phyloP scores from a whole-genome alignment of 2,329 filamentous ascomycete species.

The Incumbomyces delicatus region DNA sequence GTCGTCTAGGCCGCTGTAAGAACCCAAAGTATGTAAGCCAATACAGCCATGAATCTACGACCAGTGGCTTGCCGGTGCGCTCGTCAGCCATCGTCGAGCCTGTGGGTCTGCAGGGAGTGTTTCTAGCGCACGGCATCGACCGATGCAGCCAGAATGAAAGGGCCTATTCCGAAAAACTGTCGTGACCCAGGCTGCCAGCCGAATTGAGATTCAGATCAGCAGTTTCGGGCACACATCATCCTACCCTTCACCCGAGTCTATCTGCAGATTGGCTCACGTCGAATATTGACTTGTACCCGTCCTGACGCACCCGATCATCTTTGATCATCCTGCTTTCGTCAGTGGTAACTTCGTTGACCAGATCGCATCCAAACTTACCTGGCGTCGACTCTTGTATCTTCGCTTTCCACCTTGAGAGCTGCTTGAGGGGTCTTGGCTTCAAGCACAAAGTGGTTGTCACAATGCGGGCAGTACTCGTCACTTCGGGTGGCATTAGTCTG shows the following conservation, averaged over 20 bases:
- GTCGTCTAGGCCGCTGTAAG: too few relatives aligned
- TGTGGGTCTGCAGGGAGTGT: too few relatives aligned
- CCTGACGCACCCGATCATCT: slow-evolving; percentile 65
- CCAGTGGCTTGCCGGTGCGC: too few relatives aligned
- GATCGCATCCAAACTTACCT: slow-evolving; percentile 32
- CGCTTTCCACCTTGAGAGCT: slow-evolving; percentile 76
- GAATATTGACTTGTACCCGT: slow-evolving; percentile 58
- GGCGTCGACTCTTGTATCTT: slow-evolving; percentile 74
- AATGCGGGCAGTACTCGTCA: slow-evolving; percentile 98
- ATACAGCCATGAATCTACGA: too few relatives aligned
- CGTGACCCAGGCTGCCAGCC: too few relatives aligned
- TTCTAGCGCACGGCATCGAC: too few relatives aligned
- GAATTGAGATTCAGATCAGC: too few relatives aligned
- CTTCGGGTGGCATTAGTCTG: slow-evolving; percentile 28
- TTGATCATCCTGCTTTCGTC: slow-evolving; percentile 60
- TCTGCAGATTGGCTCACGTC: slow-evolving; percentile 66
- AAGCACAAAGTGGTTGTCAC: slow-evolving; percentile 95
- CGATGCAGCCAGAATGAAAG: too few relatives aligned
- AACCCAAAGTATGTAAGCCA: too few relatives aligned
- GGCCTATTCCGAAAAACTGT: too few relatives aligned
- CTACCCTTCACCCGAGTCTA: slow-evolving; percentile 54
- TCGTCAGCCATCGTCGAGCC: too few relatives aligned
- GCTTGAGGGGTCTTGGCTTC: slow-evolving; percentile 79
- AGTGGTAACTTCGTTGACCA: not conserved
- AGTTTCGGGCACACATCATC: too few relatives aligned